These are phyloP conservation scores for Aspergillus fructus DNA, from an alignment of 2,329 filamentous ascomycete genomes.

Conservation along the genomic window DNA sequence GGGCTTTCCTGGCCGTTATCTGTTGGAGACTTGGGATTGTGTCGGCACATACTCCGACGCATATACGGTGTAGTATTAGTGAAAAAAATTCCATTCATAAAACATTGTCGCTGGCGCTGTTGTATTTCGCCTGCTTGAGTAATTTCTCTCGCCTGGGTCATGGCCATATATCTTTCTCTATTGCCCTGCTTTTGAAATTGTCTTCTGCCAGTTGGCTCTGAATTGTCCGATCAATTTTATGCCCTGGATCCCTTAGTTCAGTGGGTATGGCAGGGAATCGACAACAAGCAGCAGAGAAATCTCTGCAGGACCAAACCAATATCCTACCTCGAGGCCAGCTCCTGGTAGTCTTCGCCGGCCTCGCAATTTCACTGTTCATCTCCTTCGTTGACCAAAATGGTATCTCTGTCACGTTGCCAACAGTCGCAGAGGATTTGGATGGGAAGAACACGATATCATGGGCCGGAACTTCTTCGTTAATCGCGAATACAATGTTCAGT, in stretches of 20 bases:
- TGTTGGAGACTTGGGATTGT: not conserved
- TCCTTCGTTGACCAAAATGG: constrained; percentile 60
- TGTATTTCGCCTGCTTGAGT: not conserved
- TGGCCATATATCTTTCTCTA: not conserved
- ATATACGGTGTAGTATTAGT: too few species aligned
- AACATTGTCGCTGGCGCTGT: not conserved
- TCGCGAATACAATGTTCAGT: constrained; percentile 65
- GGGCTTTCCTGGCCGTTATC: not conserved
- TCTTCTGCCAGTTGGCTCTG: not conserved
- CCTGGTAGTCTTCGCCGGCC: constrained; percentile 49
- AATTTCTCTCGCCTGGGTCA: not conserved
- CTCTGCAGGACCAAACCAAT: constrained; percentile 57
- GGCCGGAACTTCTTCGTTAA: constrained; percentile 68
- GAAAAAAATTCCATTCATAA: constrained; percentile 2
- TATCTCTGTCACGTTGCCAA: constrained; percentile 41
- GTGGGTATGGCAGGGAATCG: constrained; percentile 19
- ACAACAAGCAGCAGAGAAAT: constrained; percentile 43
- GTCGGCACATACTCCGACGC: constrained; percentile 15
- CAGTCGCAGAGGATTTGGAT: constrained; percentile 47
- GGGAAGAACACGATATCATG: constrained; percentile 59
- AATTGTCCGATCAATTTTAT: not conserved
- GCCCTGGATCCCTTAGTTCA: not conserved
- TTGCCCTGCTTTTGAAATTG: not conserved
- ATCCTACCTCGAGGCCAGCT: constrained; percentile 52
- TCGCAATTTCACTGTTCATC: constrained; percentile 56